Evolutionary conservation across 371 early-diverging fungal species (phyloP).

Genomic region (Choanephora cucurbitarum): DNA sequence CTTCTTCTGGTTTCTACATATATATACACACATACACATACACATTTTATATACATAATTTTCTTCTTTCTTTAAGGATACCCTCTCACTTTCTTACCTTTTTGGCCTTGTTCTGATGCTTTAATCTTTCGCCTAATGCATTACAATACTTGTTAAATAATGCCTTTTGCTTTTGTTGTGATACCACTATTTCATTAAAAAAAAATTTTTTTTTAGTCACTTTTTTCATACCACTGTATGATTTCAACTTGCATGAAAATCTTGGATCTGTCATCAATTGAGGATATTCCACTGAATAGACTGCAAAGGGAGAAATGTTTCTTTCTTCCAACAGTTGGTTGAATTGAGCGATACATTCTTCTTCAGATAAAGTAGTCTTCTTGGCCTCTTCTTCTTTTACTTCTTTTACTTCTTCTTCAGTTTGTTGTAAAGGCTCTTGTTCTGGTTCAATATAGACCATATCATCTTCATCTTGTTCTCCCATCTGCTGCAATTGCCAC

Average conservation of each 20-base stretch:
- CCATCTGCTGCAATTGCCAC: constrained; percentile 68
- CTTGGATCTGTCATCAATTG: constrained; percentile 60
- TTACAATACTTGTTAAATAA: constrained; percentile 75
- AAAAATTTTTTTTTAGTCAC: too few species aligned
- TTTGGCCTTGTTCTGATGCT: constrained; percentile 41
- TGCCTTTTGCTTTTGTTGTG: constrained; percentile 48
- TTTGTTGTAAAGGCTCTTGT: constrained; percentile 5
- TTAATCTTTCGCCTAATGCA: constrained; percentile 54
- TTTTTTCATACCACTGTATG: constrained; percentile 17
- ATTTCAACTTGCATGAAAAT: constrained; percentile 48
- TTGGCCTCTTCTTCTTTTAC: constrained; percentile 1
- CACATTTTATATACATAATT: too few species aligned
- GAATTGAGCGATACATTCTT: constrained; percentile 43
- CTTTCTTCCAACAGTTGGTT: constrained; percentile 66
- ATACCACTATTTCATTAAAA: constrained; percentile 32
- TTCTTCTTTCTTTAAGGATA: constrained; percentile 18
- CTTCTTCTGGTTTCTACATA: constrained; percentile 54
- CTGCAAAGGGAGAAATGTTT: constrained; percentile 72
- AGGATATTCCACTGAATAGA: constrained; percentile 70
- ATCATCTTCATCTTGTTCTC: constrained; percentile 27
- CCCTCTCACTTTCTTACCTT: constrained; percentile 32
- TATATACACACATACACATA: too few species aligned
- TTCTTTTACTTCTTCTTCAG: constrained; percentile 5
- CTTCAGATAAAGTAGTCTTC: constrained; percentile 26
- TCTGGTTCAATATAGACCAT: constrained; percentile 1